Conservation (phyloP, 2,329 filamentous ascomycete species). For the Balansia obtecta region DNA sequence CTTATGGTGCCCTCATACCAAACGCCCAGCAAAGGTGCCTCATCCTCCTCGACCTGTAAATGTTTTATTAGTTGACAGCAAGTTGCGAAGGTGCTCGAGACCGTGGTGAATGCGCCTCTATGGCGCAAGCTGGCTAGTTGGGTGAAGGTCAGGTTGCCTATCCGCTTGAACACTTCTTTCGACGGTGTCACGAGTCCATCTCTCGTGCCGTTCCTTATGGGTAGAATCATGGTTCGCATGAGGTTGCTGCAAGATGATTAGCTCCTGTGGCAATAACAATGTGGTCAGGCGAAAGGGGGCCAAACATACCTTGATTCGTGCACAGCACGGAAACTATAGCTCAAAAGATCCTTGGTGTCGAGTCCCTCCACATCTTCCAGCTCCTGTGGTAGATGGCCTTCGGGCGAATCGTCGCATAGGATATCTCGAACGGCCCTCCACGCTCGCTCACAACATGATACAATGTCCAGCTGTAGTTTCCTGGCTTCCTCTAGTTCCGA, state of each 20-base stretch:
- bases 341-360: constrained; percentile 79
- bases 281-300: neutral
- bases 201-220: constrained; percentile 34
- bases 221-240: constrained; percentile 48
- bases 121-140: constrained; percentile 78
- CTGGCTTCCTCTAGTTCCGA: constrained; percentile 23
- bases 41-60: constrained; percentile 18
- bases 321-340: constrained; percentile 90
- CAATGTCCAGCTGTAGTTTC: constrained; percentile 40
- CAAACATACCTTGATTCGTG: constrained; percentile 70
- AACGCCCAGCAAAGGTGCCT: constrained; percentile 37
- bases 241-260: constrained; percentile 44
- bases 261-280: neutral
- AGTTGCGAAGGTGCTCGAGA: constrained; percentile 72
- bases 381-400: constrained; percentile 72
- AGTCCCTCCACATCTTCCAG: constrained; percentile 58
- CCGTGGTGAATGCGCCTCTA: constrained; percentile 85
- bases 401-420: constrained; percentile 87
- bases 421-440: constrained; percentile 68
- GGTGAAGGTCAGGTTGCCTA: constrained; percentile 66
- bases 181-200: constrained; percentile 34
- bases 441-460: constrained; percentile 50
- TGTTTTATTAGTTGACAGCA: constrained; percentile 59
- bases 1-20: constrained; percentile 66
- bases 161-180: constrained; percentile 43